phyloP scores from a whole-genome alignment of 352 stramenopile species.

The Phytophthora pluvialis region DNA sequence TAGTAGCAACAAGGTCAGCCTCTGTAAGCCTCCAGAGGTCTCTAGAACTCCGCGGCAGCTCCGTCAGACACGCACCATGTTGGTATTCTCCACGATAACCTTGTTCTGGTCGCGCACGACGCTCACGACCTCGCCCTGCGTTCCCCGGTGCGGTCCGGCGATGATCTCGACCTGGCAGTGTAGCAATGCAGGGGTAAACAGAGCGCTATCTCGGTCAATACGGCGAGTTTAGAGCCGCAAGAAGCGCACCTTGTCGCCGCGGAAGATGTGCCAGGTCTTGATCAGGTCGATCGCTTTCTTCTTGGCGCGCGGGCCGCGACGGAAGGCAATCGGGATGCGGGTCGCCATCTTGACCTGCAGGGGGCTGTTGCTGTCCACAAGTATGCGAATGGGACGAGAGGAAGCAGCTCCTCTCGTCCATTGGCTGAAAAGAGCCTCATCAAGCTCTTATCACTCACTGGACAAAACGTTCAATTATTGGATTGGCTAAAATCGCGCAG shows the following conservation, averaged over 20 bases:
- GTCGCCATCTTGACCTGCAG: slow-evolving; percentile 55
- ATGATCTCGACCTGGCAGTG: slow-evolving; percentile 75
- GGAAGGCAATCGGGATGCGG: slow-evolving; percentile 82
- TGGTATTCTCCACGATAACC: slow-evolving; percentile 88
- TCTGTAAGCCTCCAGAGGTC: background rate
- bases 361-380: slow-evolving; percentile 33
- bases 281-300: slow-evolving; percentile 83
- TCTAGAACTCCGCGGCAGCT: background rate
- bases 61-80: slow-evolving; percentile 63
- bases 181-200: background rate
- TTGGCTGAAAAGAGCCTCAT: background rate
- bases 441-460: background rate
- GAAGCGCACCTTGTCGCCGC: slow-evolving; percentile 69
- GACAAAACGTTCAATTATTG: background rate
- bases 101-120: slow-evolving; percentile 82
- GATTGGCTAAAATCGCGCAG: slow-evolving; percentile 25
- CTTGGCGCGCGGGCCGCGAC: slow-evolving; percentile 76
- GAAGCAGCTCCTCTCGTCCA: slow-evolving; percentile 5
- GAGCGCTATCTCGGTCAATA: slow-evolving; percentile 1
- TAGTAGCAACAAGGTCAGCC: slow-evolving; percentile 13
- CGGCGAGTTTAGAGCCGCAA: background rate
- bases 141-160: slow-evolving; percentile 83
- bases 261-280: slow-evolving; percentile 82
- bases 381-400: background rate
- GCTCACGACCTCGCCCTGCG: slow-evolving; percentile 74